These are phyloP conservation scores for Hydrangea macrophylla DNA, from an alignment of 148 eudicot genomes.

Conservation along the genomic window DNA sequence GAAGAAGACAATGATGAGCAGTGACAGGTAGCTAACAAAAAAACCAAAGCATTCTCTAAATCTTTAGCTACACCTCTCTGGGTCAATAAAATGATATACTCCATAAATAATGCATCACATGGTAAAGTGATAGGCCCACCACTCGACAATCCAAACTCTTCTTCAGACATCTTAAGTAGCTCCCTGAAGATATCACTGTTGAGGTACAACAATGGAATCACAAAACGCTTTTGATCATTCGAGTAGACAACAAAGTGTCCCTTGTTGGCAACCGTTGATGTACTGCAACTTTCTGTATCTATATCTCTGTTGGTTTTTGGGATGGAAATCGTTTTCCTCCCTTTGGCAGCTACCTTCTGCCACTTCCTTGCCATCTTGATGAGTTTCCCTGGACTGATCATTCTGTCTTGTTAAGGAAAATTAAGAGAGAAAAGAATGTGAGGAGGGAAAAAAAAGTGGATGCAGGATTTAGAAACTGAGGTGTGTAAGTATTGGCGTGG, in stretches of 20 bases:
- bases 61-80: slow-evolving; percentile 5
- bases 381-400: slow-evolving; percentile 32
- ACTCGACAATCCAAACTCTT: slow-evolving; percentile 38
- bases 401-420: slow-evolving; percentile 8
- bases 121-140: slow-evolving; percentile 39
- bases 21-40: slow-evolving; percentile 8
- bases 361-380: slow-evolving; percentile 33
- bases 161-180: slow-evolving; percentile 35
- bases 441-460: neutral
- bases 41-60: slow-evolving; percentile 19
- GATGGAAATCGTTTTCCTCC: slow-evolving; percentile 17
- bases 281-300: neutral
- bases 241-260: slow-evolving; percentile 32
- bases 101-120: slow-evolving; percentile 30
- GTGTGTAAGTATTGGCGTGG: neutral
- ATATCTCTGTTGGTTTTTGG: slow-evolving; percentile 5
- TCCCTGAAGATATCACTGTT: slow-evolving; percentile 23
- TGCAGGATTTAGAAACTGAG: neutral
- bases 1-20: neutral
- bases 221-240: slow-evolving; percentile 24
- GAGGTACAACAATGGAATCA: slow-evolving; percentile 25
- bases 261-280: slow-evolving; percentile 12
- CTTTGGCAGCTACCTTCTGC: slow-evolving; percentile 22
- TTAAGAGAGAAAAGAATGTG: neutral
- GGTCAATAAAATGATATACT: slow-evolving; percentile 28